These are phyloP conservation scores for Anisodus acutangulus DNA, from an alignment of 257 asterid genomes.

Conservation along the genomic window DNA sequence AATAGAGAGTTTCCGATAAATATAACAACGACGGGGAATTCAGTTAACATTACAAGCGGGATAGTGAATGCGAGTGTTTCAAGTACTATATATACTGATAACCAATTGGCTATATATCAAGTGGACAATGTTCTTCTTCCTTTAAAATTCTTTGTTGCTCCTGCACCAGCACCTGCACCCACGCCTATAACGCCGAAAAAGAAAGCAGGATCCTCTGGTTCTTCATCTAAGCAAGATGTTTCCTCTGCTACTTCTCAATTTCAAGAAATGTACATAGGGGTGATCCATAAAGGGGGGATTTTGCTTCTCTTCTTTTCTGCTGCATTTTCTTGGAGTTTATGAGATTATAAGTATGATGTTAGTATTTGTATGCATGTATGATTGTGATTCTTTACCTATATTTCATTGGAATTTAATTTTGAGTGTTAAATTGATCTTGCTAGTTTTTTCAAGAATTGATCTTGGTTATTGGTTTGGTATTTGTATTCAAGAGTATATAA, in stretches of 20 bases:
- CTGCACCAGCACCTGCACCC: slow-evolving; percentile 58
- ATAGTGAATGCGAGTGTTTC: slow-evolving; percentile 51
- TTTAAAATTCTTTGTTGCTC: slow-evolving; percentile 45
- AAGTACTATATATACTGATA: slow-evolving; percentile 47
- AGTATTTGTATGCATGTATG: slow-evolving; percentile 4
- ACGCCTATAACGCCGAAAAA: slow-evolving; percentile 49
- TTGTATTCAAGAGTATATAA: background rate
- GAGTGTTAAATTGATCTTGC: background rate
- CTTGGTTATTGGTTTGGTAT: background rate
- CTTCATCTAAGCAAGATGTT: slow-evolving; percentile 26
- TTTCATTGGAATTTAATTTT: background rate
- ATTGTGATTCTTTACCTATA: slow-evolving; percentile 12
- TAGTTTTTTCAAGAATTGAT: background rate
- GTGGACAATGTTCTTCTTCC: slow-evolving; percentile 62
- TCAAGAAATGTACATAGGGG: slow-evolving; percentile 25
- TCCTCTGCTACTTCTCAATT: slow-evolving; percentile 38
- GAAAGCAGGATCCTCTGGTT: slow-evolving; percentile 25
- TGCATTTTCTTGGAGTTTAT: slow-evolving; percentile 6
- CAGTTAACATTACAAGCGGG: slow-evolving; percentile 57
- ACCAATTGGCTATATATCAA: slow-evolving; percentile 56
- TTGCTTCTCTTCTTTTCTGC: background rate
- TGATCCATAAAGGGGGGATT: slow-evolving; percentile 32
- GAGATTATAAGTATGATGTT: background rate
- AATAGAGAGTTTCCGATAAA: slow-evolving; percentile 47
- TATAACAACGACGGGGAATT: slow-evolving; percentile 48